A percentile compares a stretch with the other conserved stretches of the same genome.
phyloP scores from a whole-genome alignment of 2,329 filamentous ascomycete genomes.

The Paracorniculantispora psalliotae region DNA sequence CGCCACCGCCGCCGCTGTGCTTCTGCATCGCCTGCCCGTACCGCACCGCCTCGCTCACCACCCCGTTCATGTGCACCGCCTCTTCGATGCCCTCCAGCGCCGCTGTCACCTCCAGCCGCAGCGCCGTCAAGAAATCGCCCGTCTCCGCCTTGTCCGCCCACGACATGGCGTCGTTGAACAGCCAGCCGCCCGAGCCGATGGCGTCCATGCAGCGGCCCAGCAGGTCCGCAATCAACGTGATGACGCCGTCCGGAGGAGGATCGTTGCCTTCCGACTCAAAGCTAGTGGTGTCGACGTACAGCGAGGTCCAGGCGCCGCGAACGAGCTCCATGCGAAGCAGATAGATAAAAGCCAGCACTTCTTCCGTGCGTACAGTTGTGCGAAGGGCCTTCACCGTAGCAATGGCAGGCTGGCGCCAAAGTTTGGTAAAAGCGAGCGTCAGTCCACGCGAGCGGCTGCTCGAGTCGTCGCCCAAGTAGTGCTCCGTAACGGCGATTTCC shows the following conservation, averaged over 20 bases:
- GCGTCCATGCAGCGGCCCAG: conserved; percentile 71
- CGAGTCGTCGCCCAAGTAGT: conserved; percentile 60
- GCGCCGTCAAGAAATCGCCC: conserved; percentile 58
- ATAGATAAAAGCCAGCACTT: conserved; percentile 67
- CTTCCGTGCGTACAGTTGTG: conserved; percentile 57
- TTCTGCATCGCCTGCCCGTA: conserved; percentile 45
- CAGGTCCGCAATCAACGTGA: conserved; percentile 66
- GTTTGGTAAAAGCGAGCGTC: conserved; percentile 63
- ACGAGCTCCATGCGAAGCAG: conserved; percentile 68
- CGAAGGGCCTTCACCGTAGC: conserved; percentile 61
- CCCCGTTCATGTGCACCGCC: conserved; percentile 57
- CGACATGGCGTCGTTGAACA: conserved; percentile 55
- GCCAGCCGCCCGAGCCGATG: conserved; percentile 69
- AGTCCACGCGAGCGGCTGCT: conserved; percentile 59
- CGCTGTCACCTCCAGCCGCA: conserved; percentile 65
- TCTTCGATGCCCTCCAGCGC: conserved; percentile 70
- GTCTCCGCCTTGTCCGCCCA: conserved; percentile 48
- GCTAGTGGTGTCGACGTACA: conserved; percentile 58
- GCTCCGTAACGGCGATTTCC: conserved; percentile 63
- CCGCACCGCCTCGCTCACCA: conserved; percentile 61
- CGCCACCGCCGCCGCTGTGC: too few species aligned
- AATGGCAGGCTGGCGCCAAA: conserved; percentile 59
- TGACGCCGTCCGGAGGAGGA: conserved; percentile 59
- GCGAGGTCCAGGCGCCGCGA: conserved; percentile 69
- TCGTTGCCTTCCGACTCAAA: conserved; percentile 38